Percentiles rank a stretch among this genome's conserved stretches.
These are phyloP conservation scores for Cylindrotheca fusiformis DNA, from an alignment of 108 stramenopile species.

Conservation along the genomic window DNA sequence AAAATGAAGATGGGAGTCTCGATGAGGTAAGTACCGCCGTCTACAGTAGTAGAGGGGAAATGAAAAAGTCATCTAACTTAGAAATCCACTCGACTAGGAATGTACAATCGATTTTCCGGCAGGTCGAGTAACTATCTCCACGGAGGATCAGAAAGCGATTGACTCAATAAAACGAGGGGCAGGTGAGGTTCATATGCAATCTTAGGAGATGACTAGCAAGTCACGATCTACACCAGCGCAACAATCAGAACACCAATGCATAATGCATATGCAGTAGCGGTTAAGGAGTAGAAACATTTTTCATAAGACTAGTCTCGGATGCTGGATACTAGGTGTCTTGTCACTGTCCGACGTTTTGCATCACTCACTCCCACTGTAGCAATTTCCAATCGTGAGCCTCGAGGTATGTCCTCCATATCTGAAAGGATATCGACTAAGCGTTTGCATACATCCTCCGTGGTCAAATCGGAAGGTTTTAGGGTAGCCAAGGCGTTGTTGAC, in stretches of 20 bases:
- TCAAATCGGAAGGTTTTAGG: background rate
- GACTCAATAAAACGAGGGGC: conserved; percentile 24
- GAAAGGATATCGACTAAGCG: background rate
- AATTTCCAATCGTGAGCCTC: background rate
- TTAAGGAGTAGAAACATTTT: too few relatives aligned
- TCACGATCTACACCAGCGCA: too few relatives aligned
- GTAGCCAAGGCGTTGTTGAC: conserved; percentile 20
- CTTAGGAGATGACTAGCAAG: too few relatives aligned
- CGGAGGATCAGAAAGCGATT: conserved; percentile 22
- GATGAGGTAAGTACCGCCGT: conserved; percentile 43
- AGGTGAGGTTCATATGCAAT: background rate
- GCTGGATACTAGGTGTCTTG: background rate
- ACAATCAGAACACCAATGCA: too few relatives aligned
- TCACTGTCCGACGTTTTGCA: background rate
- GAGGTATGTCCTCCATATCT: background rate
- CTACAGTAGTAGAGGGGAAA: background rate
- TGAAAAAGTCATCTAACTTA: background rate
- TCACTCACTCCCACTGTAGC: background rate
- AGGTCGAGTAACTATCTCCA: background rate
- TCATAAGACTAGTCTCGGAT: background rate
- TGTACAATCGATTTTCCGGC: conserved; percentile 20
- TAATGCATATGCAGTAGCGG: too few relatives aligned
- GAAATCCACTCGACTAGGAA: conserved; percentile 2
- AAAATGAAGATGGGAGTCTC: conserved; percentile 52
- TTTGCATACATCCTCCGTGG: background rate